Base-by-base conservation (phyloP, 495 filamentous ascomycete species). In the Cladorrhinum samala region DNA sequence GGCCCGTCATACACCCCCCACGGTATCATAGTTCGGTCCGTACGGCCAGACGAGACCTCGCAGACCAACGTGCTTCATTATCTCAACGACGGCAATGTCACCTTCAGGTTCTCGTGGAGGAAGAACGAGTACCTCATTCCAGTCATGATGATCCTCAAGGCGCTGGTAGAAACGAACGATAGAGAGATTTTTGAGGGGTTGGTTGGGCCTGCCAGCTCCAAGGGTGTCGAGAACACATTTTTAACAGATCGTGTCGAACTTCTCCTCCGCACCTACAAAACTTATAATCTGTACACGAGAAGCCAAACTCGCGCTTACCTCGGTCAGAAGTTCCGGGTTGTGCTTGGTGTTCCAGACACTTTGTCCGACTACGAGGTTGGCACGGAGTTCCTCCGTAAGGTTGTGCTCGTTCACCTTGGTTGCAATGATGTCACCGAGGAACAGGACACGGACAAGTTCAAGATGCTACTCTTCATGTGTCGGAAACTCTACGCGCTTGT, bases 1-100 rank as follows among this genome's bases (percentile, higher is more conserved):
- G 93, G 93, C 41, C 74, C 85, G 41, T 74, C 85, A 49, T 98
- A 95, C 72, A 91, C 90, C 21, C 86, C 86, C 53, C 92, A 81
- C 60, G 93, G 89, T 76, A 84, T 96, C 36, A 86, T 95, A 59
- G 85, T 95, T 54, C 84, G 93, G 70, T 94, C 85, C 11, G 90
- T 95, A 24, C 83, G 93, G 39, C 92, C 90, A 9, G 93, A 98
- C 64, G 91, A 98, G 70, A 96, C 91, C 16, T 96, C 92, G 13
- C 93, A 97, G 66, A 97, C 92, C 9, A 97, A 96, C 60, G 90
- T 95, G 20, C 77, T 98, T 20, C 93, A 98, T 69, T 98, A 96
- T 70, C 83, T 96, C 43, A 86, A 77, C 55, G 92, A 97, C 68
- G 93, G 93, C 56, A 96, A 96, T 67, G 82, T 96, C 54, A 96